Conservation (phyloP, 2,329 filamentous ascomycete genomes). For the Nigrograna mackinnonii region DNA sequence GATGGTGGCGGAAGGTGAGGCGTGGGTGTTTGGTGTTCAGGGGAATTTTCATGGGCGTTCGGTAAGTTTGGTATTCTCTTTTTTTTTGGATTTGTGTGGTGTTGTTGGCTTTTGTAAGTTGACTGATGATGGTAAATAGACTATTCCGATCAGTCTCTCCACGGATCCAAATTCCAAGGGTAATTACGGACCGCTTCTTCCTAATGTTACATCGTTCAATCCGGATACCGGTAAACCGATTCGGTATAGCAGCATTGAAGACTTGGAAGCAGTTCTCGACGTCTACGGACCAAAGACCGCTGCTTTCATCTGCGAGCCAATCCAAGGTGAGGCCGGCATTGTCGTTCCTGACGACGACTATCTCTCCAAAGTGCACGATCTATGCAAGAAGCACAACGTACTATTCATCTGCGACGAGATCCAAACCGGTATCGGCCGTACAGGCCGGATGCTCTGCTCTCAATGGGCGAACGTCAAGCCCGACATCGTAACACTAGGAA, state of each 20-base stretch:
- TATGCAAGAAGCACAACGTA: conserved; percentile 95
- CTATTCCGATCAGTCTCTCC: conserved; percentile 93
- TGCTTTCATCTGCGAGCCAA: conserved; percentile 93
- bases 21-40: conserved; percentile 78
- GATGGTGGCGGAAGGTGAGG: conserved; percentile 81
- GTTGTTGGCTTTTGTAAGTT: too few relatives aligned
- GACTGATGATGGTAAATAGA: conserved; percentile 54
- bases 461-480: conserved; percentile 96
- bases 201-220: conserved; percentile 77
- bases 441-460: conserved; percentile 89
- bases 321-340: conserved; percentile 96
- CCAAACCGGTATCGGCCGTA: conserved; percentile 95
- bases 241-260: conserved; percentile 81
- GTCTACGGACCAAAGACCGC: conserved; percentile 83
- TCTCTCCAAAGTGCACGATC: conserved; percentile 74
- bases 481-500: conserved; percentile 91
- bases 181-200: conserved; percentile 96
- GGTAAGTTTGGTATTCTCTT: conserved; percentile 56
- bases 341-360: conserved; percentile 93
- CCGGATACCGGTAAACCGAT: conserved; percentile 79
- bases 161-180: conserved; percentile 93
- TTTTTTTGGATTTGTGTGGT: too few relatives aligned
- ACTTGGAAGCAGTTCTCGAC: conserved; percentile 79
- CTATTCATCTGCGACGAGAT: conserved; percentile 98
- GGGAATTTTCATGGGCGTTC: conserved; percentile 98